Conservation (phyloP, 2,329 filamentous ascomycete genomes). For the Diaporthe eres region DNA sequence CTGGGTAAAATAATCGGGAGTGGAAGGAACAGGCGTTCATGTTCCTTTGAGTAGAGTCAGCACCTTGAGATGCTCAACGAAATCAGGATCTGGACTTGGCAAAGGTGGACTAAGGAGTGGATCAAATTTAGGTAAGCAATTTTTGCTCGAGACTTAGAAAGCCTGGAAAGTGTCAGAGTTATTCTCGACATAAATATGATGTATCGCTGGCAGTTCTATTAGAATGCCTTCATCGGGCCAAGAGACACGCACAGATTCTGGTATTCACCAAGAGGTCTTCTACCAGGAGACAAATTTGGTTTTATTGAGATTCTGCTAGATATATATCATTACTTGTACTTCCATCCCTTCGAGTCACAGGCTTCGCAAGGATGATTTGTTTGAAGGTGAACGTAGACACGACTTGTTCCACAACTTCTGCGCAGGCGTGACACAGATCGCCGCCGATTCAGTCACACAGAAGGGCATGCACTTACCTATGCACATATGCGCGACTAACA, state of each 20-base stretch:
- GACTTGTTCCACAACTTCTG: too few relatives aligned
- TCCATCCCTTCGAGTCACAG: too few relatives aligned
- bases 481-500: too few relatives aligned
- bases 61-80: too few relatives aligned
- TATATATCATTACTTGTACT: too few relatives aligned
- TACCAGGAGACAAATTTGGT: too few relatives aligned
- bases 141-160: background rate
- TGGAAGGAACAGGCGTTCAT: background rate
- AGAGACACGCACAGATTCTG: background rate
- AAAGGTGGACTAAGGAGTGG: background rate
- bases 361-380: too few relatives aligned
- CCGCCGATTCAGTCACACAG: background rate
- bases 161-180: background rate
- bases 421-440: background rate
- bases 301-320: too few relatives aligned
- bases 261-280: too few relatives aligned
- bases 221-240: background rate
- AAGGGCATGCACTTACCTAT: background rate
- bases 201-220: too few relatives aligned
- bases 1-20: background rate
- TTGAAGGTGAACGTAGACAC: too few relatives aligned
- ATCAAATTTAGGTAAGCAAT: background rate
- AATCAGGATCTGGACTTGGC: background rate
- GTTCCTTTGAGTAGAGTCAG: background rate
- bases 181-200: too few relatives aligned